These are phyloP conservation scores for Lecanicillium sp. DNA, from an alignment of 2,329 filamentous ascomycete genomes.

Conservation along the genomic window DNA sequence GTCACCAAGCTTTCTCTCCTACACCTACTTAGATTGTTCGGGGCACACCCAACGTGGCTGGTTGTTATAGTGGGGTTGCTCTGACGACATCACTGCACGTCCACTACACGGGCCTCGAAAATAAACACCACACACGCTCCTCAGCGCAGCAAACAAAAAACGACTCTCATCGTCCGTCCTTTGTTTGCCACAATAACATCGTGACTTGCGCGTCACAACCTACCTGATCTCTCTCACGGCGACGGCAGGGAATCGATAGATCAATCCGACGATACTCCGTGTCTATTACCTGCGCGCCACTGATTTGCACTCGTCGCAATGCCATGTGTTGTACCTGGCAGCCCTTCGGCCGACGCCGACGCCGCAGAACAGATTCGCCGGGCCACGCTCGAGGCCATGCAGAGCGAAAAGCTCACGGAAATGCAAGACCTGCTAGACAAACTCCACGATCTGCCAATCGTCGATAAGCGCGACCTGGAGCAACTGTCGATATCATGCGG, in stretches of 20 bases:
- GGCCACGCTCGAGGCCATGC: not conserved
- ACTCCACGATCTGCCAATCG: not conserved
- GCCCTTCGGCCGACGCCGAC: not conserved
- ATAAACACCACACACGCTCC: not conserved
- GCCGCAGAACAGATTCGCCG: constrained; percentile 1
- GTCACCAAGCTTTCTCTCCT: too few relatives aligned
- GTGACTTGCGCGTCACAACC: too few relatives aligned
- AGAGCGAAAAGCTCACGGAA: not conserved
- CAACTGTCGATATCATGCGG: not conserved
- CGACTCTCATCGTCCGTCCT: not conserved
- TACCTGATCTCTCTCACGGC: too few relatives aligned
- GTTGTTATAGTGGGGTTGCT: not conserved
- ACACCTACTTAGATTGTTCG: too few relatives aligned
- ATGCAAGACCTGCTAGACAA: not conserved
- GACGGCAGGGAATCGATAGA: not conserved
- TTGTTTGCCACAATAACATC: too few relatives aligned
- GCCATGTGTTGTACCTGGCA: not conserved
- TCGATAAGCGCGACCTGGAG: not conserved
- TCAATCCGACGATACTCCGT: constrained; percentile 12
- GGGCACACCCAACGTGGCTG: too few relatives aligned
- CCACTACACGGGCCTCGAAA: not conserved
- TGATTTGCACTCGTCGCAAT: not conserved
- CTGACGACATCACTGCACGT: not conserved
- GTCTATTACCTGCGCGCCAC: constrained; percentile 10
- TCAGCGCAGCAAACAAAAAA: not conserved